Evolutionary conservation across 306 rosid species (phyloP).

Genomic region (cucumber (Cucumis sativus)): Cucumber_9930_V3 NC_026656.2:3805001-3805500

Average conservation of each 20-base stretch:
- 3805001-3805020: background rate
- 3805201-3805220: background rate
- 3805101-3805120: background rate
- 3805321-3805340: background rate
- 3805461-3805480: too few species aligned
- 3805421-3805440: too few species aligned
- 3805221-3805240: background rate
- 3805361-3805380: too few species aligned
- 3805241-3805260: background rate
- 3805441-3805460: too few species aligned
- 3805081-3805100: background rate
- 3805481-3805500: too few species aligned
- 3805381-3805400: too few species aligned
- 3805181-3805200: background rate
- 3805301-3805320: background rate
- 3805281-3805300: background rate
- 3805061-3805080: background rate
- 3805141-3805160: background rate
- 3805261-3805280: background rate
- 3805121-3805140: background rate
- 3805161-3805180: background rate
- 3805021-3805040: background rate
- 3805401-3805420: too few species aligned
- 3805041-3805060: background rate
- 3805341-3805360: too few species aligned